Conservation (phyloP, 441 rosid genomes). For the Erysimum pusillum region DNA sequence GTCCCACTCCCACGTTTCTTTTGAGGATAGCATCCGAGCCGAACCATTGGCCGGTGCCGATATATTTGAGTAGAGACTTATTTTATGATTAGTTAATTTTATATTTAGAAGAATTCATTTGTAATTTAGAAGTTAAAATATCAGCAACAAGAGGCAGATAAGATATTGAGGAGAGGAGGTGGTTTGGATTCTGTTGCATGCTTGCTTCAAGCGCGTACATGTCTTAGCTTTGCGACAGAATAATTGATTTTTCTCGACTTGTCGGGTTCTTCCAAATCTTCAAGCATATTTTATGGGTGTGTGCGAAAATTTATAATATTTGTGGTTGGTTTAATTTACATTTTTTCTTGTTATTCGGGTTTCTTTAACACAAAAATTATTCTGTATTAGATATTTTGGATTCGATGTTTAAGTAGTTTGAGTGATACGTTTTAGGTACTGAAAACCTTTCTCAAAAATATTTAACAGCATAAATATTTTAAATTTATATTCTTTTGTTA, state of each 20-base stretch:
- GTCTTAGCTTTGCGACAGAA: constrained; percentile 30
- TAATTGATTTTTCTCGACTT: constrained; percentile 35
- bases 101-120: not conserved
- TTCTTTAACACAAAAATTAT: not conserved
- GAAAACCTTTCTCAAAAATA: no score
- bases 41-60: constrained; percentile 32
- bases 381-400: constrained; percentile 25
- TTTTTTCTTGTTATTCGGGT: constrained; percentile 1
- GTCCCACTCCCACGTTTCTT: not conserved
- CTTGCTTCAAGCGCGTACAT: constrained; percentile 31
- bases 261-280: constrained; percentile 39
- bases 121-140: constrained; percentile 1
- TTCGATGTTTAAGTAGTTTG: not conserved
- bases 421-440: not conserved
- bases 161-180: constrained; percentile 16
- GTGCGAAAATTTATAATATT: not conserved
- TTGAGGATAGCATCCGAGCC: not conserved
- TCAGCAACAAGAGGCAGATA: constrained; percentile 16
- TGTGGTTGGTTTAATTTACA: constrained; percentile 6
- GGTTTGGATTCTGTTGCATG: constrained; percentile 41
- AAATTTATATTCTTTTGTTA: not conserved
- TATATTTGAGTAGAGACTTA: not conserved
- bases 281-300: constrained; percentile 7
- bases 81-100: not conserved
- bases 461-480: not conserved